Evolutionary conservation across 1,284 basidiomycete species (phyloP), one percentile per base, ranked within the genome.

Genomic region (Sporisorium sorghi): DNA sequence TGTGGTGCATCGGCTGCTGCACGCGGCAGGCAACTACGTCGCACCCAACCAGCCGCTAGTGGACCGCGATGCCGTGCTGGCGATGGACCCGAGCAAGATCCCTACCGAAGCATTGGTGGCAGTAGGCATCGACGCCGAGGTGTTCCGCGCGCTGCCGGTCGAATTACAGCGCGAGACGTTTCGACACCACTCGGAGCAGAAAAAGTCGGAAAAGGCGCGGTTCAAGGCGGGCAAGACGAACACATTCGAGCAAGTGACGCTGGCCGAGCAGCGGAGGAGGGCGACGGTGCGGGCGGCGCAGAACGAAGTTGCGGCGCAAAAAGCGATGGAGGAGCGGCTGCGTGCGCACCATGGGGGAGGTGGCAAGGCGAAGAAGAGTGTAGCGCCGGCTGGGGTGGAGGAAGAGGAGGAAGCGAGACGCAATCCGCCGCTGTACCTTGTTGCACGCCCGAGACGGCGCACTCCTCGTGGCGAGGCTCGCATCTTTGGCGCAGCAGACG

Each of bases 121-220:
- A 12, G 24, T 79, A 1, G 80, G 69, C 14, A 79, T 83, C 46
- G 81, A 83, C 46, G 39, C 67, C 8, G 80, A 77, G 23, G 73
- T 83, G n/a, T 83, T 80, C 33, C 58, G 42, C 4, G 73, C 71
- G 8, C 57, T 83, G 23, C 81, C 82, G 2, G 43, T 63, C 11
- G 65, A 67, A 19, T 26, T 83, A 42, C 79, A 82, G 61, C 54
- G 66, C 0, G 82, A 83, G 40, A 73, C 64, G 47, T 69, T 65
- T 32, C 50, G 60, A 3, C 50, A 69, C 30, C 69, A 72, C 14
- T 54, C 65, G 0, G 76, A 74, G 21, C 59, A 65, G 57, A 56
- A 58, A 21, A 67, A 67, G 44, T 52, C 53, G n/a, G 53, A 66
- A 37, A 53, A 60, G 37, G 65, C 58, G 24, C 50, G 63, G 12